Conservation (phyloP, 768 basidiomycete species). For the Tylopilus plumbeoviolaceoides region DNA sequence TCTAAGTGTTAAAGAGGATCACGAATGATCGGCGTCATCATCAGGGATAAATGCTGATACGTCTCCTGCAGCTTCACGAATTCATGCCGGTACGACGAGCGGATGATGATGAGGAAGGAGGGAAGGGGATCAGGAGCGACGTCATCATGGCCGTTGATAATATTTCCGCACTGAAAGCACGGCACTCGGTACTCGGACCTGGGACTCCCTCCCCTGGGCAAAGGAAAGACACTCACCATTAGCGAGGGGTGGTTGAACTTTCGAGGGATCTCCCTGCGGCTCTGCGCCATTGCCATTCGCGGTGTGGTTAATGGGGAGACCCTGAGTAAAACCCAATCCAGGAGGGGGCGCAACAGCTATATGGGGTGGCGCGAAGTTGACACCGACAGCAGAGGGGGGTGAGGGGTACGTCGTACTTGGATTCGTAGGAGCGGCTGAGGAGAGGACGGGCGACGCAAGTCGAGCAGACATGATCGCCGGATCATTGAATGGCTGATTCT, state of each 20-base stretch:
- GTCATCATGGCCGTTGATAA: conserved; percentile 64
- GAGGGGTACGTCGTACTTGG: conserved; percentile 10
- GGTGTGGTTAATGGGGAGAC: conserved; percentile 23
- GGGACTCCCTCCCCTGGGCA: conserved; percentile 70
- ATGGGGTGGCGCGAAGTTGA: conserved; percentile 12
- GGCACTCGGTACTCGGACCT: conserved; percentile 84
- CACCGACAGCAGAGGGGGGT: conserved; percentile 10
- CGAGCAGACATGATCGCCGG: conserved; percentile 80
- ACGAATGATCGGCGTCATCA: conserved; percentile 20
- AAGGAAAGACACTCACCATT: conserved; percentile 66
- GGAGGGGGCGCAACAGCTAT: conserved; percentile 61
- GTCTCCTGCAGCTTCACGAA: conserved; percentile 27
- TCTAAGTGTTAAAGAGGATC: conserved; percentile 7
- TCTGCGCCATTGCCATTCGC: conserved; percentile 17
- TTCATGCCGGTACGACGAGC: conserved; percentile 24
- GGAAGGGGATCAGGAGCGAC: conserved; percentile 17
- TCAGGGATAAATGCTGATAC: conserved; percentile 16
- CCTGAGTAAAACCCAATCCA: conserved; percentile 49
- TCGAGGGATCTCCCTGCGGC: conserved; percentile 26
- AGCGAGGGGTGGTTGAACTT: conserved; percentile 20
- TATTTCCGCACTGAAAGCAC: conserved; percentile 88
- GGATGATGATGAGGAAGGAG: conserved; percentile 24
- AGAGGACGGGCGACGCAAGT: conserved; percentile 42
- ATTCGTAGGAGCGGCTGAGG: conserved; percentile 13
- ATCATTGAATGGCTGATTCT: conserved; percentile 56